phyloP scores from a whole-genome alignment of 352 stramenopile species.

The Globisporangium cylindrosporum region DNA sequence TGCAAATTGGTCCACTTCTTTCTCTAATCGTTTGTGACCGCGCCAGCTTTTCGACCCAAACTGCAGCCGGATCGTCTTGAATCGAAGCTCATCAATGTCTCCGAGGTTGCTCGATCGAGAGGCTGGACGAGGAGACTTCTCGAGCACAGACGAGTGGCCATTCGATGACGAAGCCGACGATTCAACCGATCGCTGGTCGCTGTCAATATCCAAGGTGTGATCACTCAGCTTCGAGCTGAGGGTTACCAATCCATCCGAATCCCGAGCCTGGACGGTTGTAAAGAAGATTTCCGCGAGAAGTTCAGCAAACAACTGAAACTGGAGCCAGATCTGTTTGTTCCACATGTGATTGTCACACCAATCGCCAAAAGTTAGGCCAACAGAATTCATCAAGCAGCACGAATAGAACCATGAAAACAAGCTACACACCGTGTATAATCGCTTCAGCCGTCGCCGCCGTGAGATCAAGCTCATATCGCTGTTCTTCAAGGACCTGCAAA shows the following conservation, averaged over 20 bases:
- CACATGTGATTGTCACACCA: not conserved
- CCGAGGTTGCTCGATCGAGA: conserved; percentile 15
- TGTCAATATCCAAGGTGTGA: conserved; percentile 22
- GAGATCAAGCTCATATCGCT: conserved; percentile 30
- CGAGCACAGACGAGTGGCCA: not conserved
- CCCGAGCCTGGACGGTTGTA: conserved; percentile 38
- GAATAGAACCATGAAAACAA: not conserved
- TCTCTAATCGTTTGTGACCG: conserved; percentile 58
- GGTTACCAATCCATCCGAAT: conserved; percentile 12
- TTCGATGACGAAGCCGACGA: conserved; percentile 31
- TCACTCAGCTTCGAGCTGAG: conserved; percentile 19
- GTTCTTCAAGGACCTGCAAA: conserved; percentile 36
- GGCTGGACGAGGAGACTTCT: not conserved
- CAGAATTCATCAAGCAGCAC: not conserved
- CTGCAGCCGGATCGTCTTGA: conserved; percentile 60
- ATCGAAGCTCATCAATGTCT: conserved; percentile 53
- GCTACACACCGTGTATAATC: conserved; percentile 53
- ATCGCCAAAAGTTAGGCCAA: not conserved
- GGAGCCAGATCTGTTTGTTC: conserved; percentile 59
- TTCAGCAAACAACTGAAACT: conserved; percentile 74
- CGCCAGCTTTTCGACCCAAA: conserved; percentile 66
- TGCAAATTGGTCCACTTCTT: conserved; percentile 45
- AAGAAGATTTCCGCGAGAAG: conserved; percentile 69
- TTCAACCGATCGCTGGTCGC: conserved; percentile 20
- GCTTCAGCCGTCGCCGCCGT: conserved; percentile 46